phyloP scores from a whole-genome alignment of 208 protist genomes.

The Leishmania gerbilli region DNA sequence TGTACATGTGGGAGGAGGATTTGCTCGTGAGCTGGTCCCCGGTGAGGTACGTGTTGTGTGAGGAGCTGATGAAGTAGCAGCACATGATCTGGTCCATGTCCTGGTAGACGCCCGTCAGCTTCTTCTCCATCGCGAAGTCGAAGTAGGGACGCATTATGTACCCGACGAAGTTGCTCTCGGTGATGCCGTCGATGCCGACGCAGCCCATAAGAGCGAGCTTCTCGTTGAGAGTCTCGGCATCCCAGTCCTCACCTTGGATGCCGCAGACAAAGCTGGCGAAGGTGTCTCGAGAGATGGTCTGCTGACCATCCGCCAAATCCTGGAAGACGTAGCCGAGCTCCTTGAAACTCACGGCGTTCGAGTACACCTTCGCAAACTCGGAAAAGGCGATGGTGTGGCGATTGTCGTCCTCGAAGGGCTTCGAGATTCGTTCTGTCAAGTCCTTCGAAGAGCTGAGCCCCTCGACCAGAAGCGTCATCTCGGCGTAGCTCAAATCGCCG shows the following conservation, averaged over 20 bases:
- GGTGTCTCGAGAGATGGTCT: conserved; percentile 43
- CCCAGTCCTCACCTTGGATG: conserved; percentile 45
- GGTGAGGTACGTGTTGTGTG: conserved; percentile 96
- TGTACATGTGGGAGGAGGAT: conserved; percentile 66
- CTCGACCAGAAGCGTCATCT: conserved; percentile 48
- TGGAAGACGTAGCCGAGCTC: conserved; percentile 64
- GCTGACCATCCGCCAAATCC: conserved; percentile 19
- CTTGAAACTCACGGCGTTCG: conserved; percentile 41
- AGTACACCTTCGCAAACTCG: conserved; percentile 52
- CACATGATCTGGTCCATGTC: conserved; percentile 87
- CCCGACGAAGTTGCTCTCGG: conserved; percentile 41
- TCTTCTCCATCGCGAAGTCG: conserved; percentile 35
- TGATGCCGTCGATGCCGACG: conserved; percentile 32
- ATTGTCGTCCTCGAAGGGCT: conserved; percentile 28
- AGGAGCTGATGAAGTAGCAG: conserved; percentile 93
- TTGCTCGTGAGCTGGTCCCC: conserved; percentile 90
- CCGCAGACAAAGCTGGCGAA: conserved; percentile 53
- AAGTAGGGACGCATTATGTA: conserved; percentile 49
- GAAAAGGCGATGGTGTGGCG: conserved; percentile 39
- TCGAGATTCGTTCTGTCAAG: conserved; percentile 40
- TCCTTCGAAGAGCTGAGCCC: conserved; percentile 56
- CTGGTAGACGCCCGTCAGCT: conserved; percentile 52
- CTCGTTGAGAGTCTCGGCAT: conserved; percentile 37
- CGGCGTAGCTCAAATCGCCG: conserved; percentile 49
- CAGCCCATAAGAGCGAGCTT: conserved; percentile 45